Conservation (phyloP, 129 eudicot genomes). For the Silybum marianum region DNA sequence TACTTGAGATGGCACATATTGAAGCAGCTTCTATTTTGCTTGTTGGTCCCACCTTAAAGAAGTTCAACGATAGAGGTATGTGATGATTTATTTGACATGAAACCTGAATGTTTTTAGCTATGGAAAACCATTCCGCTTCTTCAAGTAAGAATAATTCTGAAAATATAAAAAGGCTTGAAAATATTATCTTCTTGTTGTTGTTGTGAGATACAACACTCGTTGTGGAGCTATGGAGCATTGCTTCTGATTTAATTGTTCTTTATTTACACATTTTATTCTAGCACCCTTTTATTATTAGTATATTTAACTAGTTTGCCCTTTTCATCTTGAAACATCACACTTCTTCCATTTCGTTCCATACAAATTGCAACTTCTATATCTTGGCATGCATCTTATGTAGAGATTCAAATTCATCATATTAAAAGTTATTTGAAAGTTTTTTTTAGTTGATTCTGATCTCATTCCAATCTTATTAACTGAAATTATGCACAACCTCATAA, state of each 20-base stretch:
- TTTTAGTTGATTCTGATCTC: background rate
- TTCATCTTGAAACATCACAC: background rate
- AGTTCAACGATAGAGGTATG: slow-evolving; percentile 87
- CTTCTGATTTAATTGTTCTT: background rate
- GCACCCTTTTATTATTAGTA: background rate
- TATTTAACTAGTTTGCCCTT: background rate
- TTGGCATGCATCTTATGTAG: background rate
- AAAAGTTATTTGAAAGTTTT: background rate
- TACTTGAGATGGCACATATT: slow-evolving; percentile 88
- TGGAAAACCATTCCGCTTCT: background rate
- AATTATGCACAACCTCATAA: background rate
- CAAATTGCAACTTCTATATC: background rate
- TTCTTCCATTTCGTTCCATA: background rate
- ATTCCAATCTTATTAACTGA: background rate
- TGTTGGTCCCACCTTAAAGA: slow-evolving; percentile 88
- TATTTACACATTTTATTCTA: background rate
- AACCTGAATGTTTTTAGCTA: slow-evolving; percentile 8
- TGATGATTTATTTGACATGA: slow-evolving; percentile 8
- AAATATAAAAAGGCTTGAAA: background rate
- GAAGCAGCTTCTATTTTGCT: slow-evolving; percentile 98
- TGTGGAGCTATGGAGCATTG: background rate
- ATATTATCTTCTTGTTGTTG: background rate
- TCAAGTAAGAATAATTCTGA: background rate
- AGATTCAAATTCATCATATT: background rate
- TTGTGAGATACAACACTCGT: background rate